Base-by-base conservation (phyloP, 441 rosid species). In the Populus hybrid region DNA sequence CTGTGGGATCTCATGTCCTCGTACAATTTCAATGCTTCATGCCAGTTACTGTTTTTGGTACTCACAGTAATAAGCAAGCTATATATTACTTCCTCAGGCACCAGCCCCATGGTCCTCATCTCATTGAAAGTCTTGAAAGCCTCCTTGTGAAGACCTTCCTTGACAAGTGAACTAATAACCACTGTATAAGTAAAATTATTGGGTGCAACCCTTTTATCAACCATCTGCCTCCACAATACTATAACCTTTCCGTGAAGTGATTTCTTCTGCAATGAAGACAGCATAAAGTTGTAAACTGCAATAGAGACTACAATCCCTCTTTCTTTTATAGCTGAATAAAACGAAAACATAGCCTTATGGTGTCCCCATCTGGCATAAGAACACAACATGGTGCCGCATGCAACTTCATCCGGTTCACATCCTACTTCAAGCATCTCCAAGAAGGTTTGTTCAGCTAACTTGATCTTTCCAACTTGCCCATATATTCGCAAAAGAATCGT, bases 281-380 rank as follows among this genome's bases (percentile, higher is more conserved):
- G 82, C 97, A 95, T 92, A 79, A 95, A 95, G 82, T 93, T 95
- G 88, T 88, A 95, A 38, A 93, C 99, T 9, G 96, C 83, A 76
- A 83, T 83, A 21, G 98, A 80, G 20, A 89, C 90, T 12, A 42
- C 9, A 5, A 95, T 74, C 50, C 85, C 84, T 77, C 99, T 87
- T 74, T 92, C 97, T 82, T 87, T 83, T 72, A 92, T 87, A 12
- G 97, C 97, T 74, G 92, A 84, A 80, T 88, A 87, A 82, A 93
- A 92, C 1, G 93, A 86, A 75, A 89, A 53, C 99, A 95, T 93
- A 69, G 96, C 92, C 76, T 85, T 88, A 75, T 92, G 98, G 38
- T 86, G 87, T 23, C 97, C 99, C 99, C 99, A 95, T 85, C 98
- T 87, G 14, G 99, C 99, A 81, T 95, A 95, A 9, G 94, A 81